A percentile compares a stretch with the other conserved stretches of the same genome.
phyloP scores from a whole-genome alignment of 2,329 filamentous ascomycete genomes.

The Beauveria caledonica region DNA sequence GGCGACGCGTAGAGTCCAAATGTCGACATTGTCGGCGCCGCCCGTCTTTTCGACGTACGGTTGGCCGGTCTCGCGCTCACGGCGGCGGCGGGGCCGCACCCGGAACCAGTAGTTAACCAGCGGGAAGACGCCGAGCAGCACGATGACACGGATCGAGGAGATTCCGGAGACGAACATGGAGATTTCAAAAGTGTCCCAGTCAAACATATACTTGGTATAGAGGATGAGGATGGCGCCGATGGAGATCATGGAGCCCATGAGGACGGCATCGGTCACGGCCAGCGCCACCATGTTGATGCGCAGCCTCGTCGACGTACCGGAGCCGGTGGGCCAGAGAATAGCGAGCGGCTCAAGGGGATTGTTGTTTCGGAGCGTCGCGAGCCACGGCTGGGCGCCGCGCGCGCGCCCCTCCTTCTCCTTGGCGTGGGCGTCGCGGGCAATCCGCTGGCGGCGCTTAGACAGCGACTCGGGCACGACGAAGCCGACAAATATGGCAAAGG shows the following conservation, averaged over 20 bases:
- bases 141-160: constrained; percentile 66
- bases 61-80: constrained; percentile 28
- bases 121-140: constrained; percentile 69
- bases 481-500: constrained; percentile 65
- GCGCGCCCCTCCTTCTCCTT: constrained; percentile 33
- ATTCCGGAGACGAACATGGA: constrained; percentile 74
- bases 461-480: constrained; percentile 79
- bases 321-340: constrained; percentile 66
- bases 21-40: constrained; percentile 71
- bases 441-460: constrained; percentile 59
- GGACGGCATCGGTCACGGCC: constrained; percentile 69
- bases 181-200: constrained; percentile 74
- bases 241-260: constrained; percentile 77
- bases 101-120: constrained; percentile 69
- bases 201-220: constrained; percentile 73
- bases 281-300: constrained; percentile 77
- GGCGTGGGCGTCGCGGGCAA: constrained; percentile 60
- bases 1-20: constrained; percentile 66
- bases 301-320: constrained; percentile 48
- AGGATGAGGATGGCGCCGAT: constrained; percentile 73
- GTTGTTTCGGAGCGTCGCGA: constrained; percentile 32
- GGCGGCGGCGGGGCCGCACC: constrained; percentile 37
- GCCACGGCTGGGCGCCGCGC: constrained; percentile 18
- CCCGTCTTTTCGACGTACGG: constrained; percentile 40
- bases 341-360: constrained; percentile 72